Base-by-base conservation (phyloP, 495 filamentous ascomycete genomes). In the Talaromyces trachyspermus region DNA sequence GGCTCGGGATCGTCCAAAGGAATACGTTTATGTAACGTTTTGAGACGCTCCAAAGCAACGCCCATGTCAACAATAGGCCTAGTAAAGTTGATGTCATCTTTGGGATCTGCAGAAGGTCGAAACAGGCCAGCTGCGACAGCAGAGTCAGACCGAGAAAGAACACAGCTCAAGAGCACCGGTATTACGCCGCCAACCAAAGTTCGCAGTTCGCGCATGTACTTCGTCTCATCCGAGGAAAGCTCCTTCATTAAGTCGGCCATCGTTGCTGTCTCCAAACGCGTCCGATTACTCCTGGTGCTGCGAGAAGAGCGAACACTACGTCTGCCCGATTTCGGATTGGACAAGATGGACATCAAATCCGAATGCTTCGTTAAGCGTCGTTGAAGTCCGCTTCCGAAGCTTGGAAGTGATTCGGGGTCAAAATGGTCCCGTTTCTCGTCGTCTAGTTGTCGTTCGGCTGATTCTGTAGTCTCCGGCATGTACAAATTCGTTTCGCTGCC, bases 1-100 rank as follows among this genome's bases (percentile, higher is more conserved):
- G 77, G 71, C 38, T 83, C 76, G 10, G 80, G 60, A 56, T 88
- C 74, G 14, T 81, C 72, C 41, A 84, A 74, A 1, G 89, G 88
- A 22, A 92, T 86, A 14, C 80, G 77, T 51, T 78, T 84, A 61
- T 99, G 92, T 18, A 86, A 66, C 10, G 76, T 78, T 60, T 85
- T 88, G 26, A 99, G 64, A 41, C 85, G 81, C 59, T 99, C 89
- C 5, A 97, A 76, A 10, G 84, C 79, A 41, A 96, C 75, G 4
- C 92, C 92, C 91, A 99, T 97, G 54, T 89, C 84, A 15, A 96
- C 80, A 40, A 99, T 95, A 5, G 91, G 86, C 56, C 86, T 86
- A 7, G 85, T 90, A 52, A 90, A 80, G 48, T 78, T 82, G 41
- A 75, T 53, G 45, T 82, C 78, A 50, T 77, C 72, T 9, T 68